These are phyloP conservation scores for Calonectria pseudoturangicola DNA, from an alignment of 2,329 filamentous ascomycete genomes.

Conservation along the genomic window DNA sequence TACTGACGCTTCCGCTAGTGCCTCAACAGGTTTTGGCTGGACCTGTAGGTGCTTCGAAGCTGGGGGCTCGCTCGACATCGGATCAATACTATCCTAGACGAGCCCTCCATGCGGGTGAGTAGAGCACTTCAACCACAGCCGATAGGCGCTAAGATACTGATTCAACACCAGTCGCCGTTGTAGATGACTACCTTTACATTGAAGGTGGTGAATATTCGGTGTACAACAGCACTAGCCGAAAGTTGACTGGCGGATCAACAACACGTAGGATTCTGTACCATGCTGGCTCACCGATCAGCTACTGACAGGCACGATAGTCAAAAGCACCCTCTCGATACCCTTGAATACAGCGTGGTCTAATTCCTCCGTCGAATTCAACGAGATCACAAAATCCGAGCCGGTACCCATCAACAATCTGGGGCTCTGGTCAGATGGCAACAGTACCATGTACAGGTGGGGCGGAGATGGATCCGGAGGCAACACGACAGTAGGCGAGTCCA, in stretches of 20 bases:
- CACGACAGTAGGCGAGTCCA: constrained; percentile 12
- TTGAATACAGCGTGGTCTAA: constrained; percentile 33
- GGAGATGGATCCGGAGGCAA: constrained; percentile 17
- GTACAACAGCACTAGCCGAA: neutral
- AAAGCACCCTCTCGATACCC: constrained; percentile 22
- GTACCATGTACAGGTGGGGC: constrained; percentile 29
- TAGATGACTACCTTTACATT: constrained; percentile 31
- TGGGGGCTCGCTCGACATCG: neutral
- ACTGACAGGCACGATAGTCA: constrained; percentile 20
- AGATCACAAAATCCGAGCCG: constrained; percentile 28
- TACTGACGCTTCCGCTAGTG: neutral
- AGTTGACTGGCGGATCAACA: constrained; percentile 1
- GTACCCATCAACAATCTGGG: constrained; percentile 29
- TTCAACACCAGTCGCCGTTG: constrained; percentile 10
- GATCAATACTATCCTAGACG: constrained; percentile 2
- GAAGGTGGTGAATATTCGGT: constrained; percentile 27
- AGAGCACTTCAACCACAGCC: neutral
- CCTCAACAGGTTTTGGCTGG: neutral
- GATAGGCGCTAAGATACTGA: neutral
- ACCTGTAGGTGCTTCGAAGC: neutral
- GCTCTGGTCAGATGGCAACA: constrained; percentile 9
- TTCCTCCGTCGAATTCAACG: constrained; percentile 4
- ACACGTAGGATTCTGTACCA: constrained; percentile 3
- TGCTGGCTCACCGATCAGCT: neutral
- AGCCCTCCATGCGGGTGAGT: constrained; percentile 8